Evolutionary conservation across 306 rosid genomes (phyloP), one percentile per base, ranked within the genome.

Genomic region (Cucumis hystrix): DNA sequence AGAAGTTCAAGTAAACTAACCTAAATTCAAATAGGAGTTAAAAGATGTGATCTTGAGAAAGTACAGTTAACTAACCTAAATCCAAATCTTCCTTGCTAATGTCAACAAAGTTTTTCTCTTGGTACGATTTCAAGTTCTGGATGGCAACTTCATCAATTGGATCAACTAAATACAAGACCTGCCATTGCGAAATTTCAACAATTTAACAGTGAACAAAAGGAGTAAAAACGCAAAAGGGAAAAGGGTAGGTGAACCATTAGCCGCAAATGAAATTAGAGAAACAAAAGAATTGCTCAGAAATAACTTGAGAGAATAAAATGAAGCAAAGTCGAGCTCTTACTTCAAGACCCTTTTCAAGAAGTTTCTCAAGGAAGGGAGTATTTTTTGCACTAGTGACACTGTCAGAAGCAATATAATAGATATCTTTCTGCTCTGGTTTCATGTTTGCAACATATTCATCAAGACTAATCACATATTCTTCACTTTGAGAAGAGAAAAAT

Each of bases 71-170:
- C 85, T 56, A 77, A 95, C 99, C 99, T 85, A 95, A 82, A 82
- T 92, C 97, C 79, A 95, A 83, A 80, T 92, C 99, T 87, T 95
- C 98, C 90, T 95, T 95, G 96, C 96, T 92, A 87, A 92, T 92
- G 83, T 95, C 99, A 80, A 92, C 85, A 78, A 95, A 95, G 82
- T 90, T 86, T 85, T 92, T 95, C 33, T 95, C 99, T 88, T 92
- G 92, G 85, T 85, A 95, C 59, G 97, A 84, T 80, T 92, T 92
- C 60, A 95, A 89, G 86, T 92, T 95, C 85, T 92, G 97, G 86
- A 95, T 51, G 71, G 99, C 97, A 81, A 95, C 88, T 90, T 95
- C 99, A 10, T 95, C 98, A 70, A 95, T 95, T 41, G 99, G 93
- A 84, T 95, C 99, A 71, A 95, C 98, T 80, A 95, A 89, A 86